Evolutionary conservation across 352 stramenopile genomes (phyloP), one percentile per base, ranked within the genome.

Genomic region (Phytophthora brassicae): DNA sequence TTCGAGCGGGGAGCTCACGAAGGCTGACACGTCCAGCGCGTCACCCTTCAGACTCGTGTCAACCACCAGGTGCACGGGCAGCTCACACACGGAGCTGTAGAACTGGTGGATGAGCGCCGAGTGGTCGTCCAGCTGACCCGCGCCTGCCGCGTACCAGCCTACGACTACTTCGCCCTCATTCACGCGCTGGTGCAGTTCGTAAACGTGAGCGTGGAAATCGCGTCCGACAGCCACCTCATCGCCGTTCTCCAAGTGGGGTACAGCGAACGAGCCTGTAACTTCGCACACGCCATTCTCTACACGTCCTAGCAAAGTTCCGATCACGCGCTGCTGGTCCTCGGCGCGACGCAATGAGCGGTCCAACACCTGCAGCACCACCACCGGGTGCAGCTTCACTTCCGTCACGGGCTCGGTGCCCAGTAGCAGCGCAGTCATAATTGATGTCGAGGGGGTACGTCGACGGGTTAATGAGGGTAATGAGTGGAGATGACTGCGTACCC

Each of bases 71-170:
- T 99, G 97, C 60, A 98, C 86, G 23, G 91, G 89, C 67, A 90
- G 77, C 56, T 93, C 83, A 52, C 94, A 97, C 68, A 99, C 92
- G 39, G 84, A 88, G 55, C 90, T 89, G 82, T 99, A 99, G 75
- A 99, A 99, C 65, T 99, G 95, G 75, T 99, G 97, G 85, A 99
- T 99, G 48, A 99, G 81, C 46, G 87, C 96, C 50, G 94, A 97
- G 57, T 97, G 96, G 65, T 99, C 95, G 60, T 97, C 91, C 45
- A 93, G 56, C 55, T 98, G 81, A 67, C 75, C 74, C 45, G 81
- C 72, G 51, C 61, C 75, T 12, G 87, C 92, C 45, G 92, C 94
- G 81, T 98, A 99, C 97, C 97, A 99, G 58, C 97, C 97, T 11
- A 99, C 92, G 36, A 99, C 86, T 31, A 95, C 80, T 73, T 99